Conservation (phyloP, 2,329 filamentous ascomycete species). For the Colletotrichum acutatum region DNA sequence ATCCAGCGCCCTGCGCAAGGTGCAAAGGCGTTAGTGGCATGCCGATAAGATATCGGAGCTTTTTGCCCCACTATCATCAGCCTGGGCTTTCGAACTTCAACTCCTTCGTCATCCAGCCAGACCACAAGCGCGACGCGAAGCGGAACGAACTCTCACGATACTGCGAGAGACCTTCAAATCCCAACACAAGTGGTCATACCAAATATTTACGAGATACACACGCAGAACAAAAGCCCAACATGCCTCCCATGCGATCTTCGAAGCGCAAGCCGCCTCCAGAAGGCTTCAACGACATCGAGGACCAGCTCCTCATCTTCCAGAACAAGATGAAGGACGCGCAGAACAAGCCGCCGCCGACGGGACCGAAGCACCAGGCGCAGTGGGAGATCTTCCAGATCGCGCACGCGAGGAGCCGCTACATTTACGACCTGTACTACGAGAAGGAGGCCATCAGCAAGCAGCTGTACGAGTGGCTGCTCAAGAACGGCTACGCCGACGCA, state of each 20-base stretch:
- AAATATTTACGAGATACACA: neutral
- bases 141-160: neutral
- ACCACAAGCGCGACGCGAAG: neutral
- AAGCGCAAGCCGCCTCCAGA: slow-evolving; percentile 86
- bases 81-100: neutral
- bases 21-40: neutral
- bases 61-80: slow-evolving; percentile 15
- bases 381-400: slow-evolving; percentile 99
- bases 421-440: slow-evolving; percentile 98
- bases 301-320: slow-evolving; percentile 84
- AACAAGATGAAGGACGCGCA: slow-evolving; percentile 98
- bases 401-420: slow-evolving; percentile 90
- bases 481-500: slow-evolving; percentile 95
- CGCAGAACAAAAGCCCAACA: slow-evolving; percentile 46
- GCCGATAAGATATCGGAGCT: slow-evolving; percentile 7
- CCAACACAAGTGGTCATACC: neutral
- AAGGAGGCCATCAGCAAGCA: slow-evolving; percentile 94
- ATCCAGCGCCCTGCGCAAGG: neutral
- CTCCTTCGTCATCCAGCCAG: slow-evolving; percentile 11
- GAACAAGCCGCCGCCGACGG: slow-evolving; percentile 85
- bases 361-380: slow-evolving; percentile 85
- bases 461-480: slow-evolving; percentile 95
- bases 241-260: slow-evolving; percentile 82
- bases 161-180: neutral
- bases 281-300: slow-evolving; percentile 89